phyloP scores from a whole-genome alignment of 1,284 basidiomycete species.

The Apiotrichum sp. region DNA sequence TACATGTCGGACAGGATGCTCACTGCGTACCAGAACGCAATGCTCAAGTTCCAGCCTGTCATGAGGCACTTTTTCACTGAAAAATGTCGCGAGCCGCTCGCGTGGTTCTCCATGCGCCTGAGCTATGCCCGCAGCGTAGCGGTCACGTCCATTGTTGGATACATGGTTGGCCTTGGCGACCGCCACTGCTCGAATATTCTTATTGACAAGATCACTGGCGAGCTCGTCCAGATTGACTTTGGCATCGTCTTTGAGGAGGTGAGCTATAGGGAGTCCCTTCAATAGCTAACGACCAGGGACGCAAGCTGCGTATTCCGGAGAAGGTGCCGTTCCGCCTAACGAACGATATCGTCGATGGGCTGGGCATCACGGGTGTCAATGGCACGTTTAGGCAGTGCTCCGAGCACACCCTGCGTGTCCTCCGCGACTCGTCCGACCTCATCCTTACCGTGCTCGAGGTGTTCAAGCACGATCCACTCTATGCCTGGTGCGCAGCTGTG shows the following conservation, averaged over 20 bases:
- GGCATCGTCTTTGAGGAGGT: conserved; percentile 96
- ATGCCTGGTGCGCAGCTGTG: conserved; percentile 63
- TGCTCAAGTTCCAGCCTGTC: conserved; percentile 65
- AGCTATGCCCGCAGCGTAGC: conserved; percentile 88
- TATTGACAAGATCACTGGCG: conserved; percentile 74
- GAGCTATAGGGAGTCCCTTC: conserved; percentile 19
- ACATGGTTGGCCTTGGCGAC: conserved; percentile 87
- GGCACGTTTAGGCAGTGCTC: conserved; percentile 93
- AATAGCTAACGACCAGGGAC: conserved; percentile 57
- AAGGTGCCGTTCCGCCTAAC: conserved; percentile 92
- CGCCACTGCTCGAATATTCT: conserved; percentile 90
- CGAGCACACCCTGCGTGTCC: conserved; percentile 85
- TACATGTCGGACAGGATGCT: conserved; percentile 43
- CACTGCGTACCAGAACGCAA: conserved; percentile 54
- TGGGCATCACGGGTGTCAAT: conserved; percentile 83
- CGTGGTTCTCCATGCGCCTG: conserved; percentile 90
- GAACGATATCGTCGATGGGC: conserved; percentile 84
- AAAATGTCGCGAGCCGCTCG: conserved; percentile 73
- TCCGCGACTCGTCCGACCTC: conserved; percentile 75
- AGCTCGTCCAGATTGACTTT: conserved; percentile 90
- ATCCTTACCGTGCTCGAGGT: conserved; percentile 94
- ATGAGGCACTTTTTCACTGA: conserved; percentile 94
- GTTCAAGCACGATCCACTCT: conserved; percentile 92
- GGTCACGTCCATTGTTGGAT: conserved; percentile 88
- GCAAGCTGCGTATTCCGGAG: conserved; percentile 74